phyloP scores from a whole-genome alignment of 2,329 filamentous ascomycete species.

The Raffaelea ambrosiae region DNA sequence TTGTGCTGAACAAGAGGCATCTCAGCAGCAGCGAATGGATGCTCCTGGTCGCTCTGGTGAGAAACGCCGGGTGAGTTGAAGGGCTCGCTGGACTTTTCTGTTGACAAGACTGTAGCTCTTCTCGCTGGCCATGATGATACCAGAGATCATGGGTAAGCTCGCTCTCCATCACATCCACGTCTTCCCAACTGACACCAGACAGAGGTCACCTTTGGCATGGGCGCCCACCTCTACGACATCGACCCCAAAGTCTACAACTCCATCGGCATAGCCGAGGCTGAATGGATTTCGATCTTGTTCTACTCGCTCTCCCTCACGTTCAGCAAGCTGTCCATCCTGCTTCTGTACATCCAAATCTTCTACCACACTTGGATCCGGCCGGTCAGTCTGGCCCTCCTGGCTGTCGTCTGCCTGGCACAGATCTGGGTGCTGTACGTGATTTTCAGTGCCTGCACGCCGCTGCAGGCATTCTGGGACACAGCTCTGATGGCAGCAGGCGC shows the following conservation, averaged over 20 bases:
- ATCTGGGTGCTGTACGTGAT: conserved; percentile 19
- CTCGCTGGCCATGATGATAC: conserved; percentile 16
- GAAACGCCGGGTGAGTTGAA: no score
- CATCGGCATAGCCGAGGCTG: conserved; percentile 1
- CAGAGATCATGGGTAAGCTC: conserved; percentile 10
- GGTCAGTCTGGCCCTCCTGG: conserved; percentile 17
- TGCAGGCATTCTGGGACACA: conserved; percentile 21
- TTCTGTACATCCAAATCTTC: conserved; percentile 21
- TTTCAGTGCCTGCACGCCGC: conserved; percentile 21
- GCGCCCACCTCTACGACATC: conserved; percentile 6
- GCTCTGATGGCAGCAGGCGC: not conserved
- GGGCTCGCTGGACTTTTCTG: no score
- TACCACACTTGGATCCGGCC: conserved; percentile 21
- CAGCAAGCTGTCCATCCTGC: conserved; percentile 20
- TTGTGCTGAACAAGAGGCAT: conserved; percentile 1
- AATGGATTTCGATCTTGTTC: conserved; percentile 14
- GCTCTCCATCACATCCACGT: not conserved
- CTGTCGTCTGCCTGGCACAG: conserved; percentile 16
- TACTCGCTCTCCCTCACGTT: conserved; percentile 19
- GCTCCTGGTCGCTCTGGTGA: conserved; percentile 1
- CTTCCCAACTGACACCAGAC: not conserved
- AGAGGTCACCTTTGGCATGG: conserved; percentile 8
- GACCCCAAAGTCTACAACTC: not conserved
- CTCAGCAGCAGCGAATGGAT: conserved; percentile 7
- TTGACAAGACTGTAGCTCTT: conserved; percentile 20